Evolutionary conservation across 805 yeast species (phyloP).

Genomic region (Hanseniaspora lindneri): DNA sequence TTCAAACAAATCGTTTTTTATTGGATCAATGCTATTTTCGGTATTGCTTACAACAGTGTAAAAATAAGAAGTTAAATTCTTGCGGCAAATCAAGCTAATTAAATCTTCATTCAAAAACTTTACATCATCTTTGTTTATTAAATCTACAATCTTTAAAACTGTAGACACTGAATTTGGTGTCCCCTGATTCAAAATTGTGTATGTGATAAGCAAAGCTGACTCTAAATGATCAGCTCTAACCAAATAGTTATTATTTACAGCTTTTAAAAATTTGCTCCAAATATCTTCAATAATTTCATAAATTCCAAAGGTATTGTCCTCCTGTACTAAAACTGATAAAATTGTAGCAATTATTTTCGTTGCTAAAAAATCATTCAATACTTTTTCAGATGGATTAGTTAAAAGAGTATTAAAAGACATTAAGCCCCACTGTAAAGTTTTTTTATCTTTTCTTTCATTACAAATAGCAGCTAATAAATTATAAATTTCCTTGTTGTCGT

Average conservation of each 20-base stretch:
- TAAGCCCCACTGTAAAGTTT: slow-evolving; percentile 5
- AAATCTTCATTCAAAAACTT: neutral
- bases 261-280: neutral
- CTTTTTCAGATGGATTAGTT: neutral
- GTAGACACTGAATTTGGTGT: neutral
- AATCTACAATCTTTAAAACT: neutral
- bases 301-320: neutral
- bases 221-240: neutral
- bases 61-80: slow-evolving; percentile 1
- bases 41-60: slow-evolving; percentile 3
- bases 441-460: neutral
- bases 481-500: neutral
- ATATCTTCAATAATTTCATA: neutral
- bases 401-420: neutral
- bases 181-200: neutral
- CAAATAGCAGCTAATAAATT: neutral
- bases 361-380: neutral
- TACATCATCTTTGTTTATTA: neutral
- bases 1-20: slow-evolving; percentile 9
- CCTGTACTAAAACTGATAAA: neutral
- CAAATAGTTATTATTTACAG: neutral
- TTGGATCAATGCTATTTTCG: neutral
- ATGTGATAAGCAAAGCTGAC: neutral
- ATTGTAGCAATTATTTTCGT: neutral
- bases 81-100: neutral